These are phyloP conservation scores for Hyaloraphidium curvatum DNA, from an alignment of 192 early-diverging fungal genomes.

Conservation along the genomic window DNA sequence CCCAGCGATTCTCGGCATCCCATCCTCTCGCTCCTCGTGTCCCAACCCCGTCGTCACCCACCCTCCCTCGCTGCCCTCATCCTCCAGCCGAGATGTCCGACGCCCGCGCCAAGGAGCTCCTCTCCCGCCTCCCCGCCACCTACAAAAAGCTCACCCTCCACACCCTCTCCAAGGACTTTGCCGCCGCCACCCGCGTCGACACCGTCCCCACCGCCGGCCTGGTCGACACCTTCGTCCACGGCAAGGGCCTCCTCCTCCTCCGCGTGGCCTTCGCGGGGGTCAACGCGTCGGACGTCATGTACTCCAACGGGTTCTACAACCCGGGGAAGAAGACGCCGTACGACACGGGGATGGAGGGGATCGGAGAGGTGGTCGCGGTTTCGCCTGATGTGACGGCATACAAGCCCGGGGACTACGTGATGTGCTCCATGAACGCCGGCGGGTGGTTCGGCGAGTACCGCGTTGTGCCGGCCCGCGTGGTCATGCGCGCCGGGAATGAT, in stretches of 20 bases:
- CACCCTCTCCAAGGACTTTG: conserved; percentile 16
- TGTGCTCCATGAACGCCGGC: conserved; percentile 12
- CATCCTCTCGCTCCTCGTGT: no score
- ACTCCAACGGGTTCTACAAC: conserved; percentile 28
- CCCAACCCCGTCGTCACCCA: no score
- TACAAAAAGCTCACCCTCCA: conserved; percentile 19
- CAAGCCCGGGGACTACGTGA: background rate
- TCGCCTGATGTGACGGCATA: conserved; percentile 6
- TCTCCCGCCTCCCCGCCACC: conserved; percentile 6
- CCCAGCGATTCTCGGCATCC: no score
- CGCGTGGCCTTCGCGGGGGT: conserved; percentile 25
- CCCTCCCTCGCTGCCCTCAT: no score
- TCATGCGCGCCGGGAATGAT: background rate
- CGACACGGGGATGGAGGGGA: conserved; percentile 34
- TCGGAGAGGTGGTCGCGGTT: conserved; percentile 29
- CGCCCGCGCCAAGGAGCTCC: no score
- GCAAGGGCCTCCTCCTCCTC: conserved; percentile 10
- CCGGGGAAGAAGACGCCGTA: conserved; percentile 15
- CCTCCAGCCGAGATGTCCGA: no score
- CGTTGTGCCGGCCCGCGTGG: no score
- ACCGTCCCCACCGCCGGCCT: background rate
- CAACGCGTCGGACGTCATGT: conserved; percentile 37
- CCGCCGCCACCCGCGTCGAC: conserved; percentile 16
- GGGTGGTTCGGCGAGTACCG: conserved; percentile 28
- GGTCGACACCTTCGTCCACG: background rate